Evolutionary conservation across 2,329 filamentous ascomycete genomes (phyloP).

Genomic region (Cucurbitaria berberidis): DNA sequence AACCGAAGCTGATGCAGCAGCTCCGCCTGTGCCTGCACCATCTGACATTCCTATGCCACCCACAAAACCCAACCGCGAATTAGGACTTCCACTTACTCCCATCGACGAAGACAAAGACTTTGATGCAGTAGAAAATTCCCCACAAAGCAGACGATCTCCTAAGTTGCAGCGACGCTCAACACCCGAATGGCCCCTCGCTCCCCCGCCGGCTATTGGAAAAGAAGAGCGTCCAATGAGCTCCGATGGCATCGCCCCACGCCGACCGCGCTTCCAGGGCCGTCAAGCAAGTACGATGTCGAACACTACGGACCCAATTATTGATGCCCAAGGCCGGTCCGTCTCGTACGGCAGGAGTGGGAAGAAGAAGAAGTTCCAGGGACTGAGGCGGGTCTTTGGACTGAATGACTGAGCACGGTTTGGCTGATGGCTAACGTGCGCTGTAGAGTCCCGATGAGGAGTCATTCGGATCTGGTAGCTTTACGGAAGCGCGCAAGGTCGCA

Average conservation of each 20-base stretch:
- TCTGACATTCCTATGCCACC: constrained; percentile 40
- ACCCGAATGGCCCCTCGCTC: constrained; percentile 58
- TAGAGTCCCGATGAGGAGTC: constrained; percentile 2
- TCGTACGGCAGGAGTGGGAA: constrained; percentile 47
- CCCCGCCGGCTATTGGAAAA: constrained; percentile 32
- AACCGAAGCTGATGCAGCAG: constrained; percentile 33
- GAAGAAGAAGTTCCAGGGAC: constrained; percentile 71
- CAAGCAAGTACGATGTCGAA: constrained; percentile 28
- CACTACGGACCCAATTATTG: constrained; percentile 32
- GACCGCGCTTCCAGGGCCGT: constrained; percentile 31
- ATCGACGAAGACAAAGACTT: constrained; percentile 45
- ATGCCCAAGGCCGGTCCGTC: constrained; percentile 23
- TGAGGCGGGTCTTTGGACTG: constrained; percentile 70
- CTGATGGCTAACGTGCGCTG: constrained; percentile 18
- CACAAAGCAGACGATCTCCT: constrained; percentile 37
- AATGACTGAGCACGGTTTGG: constrained; percentile 53
- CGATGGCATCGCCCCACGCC: constrained; percentile 31
- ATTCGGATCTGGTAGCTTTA: neutral
- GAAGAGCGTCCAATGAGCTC: constrained; percentile 41
- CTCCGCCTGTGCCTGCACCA: constrained; percentile 39
- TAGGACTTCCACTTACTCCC: constrained; percentile 37
- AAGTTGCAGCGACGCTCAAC: constrained; percentile 58
- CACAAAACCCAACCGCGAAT: constrained; percentile 31
- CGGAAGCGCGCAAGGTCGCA: neutral
- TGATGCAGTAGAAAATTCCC: constrained; percentile 19